A percentile compares a stretch with the other conserved stretches of the same genome.
These are phyloP conservation scores for Camellia japonica DNA, from an alignment of 148 eudicot species.

Conservation along the genomic window DNA sequence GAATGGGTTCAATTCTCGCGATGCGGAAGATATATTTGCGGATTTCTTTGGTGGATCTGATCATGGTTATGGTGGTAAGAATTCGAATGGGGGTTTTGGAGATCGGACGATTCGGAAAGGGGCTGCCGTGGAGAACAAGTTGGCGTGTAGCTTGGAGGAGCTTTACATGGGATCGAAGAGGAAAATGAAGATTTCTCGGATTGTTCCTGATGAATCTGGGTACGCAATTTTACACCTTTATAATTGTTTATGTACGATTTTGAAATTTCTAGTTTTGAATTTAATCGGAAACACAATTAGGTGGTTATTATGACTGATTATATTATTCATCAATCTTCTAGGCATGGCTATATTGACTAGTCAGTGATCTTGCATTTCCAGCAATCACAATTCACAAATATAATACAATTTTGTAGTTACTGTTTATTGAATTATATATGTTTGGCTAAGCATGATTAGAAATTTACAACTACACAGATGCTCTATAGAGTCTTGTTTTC, in stretches of 20 bases:
- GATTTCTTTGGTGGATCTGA: constrained; percentile 54
- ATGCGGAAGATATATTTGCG: constrained; percentile 48
- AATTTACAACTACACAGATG: too few relatives aligned
- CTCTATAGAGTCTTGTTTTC: too few relatives aligned
- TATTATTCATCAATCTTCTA: too few relatives aligned
- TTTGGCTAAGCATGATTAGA: too few relatives aligned
- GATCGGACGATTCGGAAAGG: constrained; percentile 26
- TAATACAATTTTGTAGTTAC: too few relatives aligned
- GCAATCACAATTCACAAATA: too few relatives aligned
- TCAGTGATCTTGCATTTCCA: too few relatives aligned
- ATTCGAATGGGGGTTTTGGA: neutral
- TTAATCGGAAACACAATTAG: neutral
- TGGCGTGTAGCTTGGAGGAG: constrained; percentile 86
- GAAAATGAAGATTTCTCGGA: constrained; percentile 79
- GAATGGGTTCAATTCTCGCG: constrained; percentile 24
- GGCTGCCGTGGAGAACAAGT: constrained; percentile 54
- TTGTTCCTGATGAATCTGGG: constrained; percentile 42
- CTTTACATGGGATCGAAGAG: constrained; percentile 73
- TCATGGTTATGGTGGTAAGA: constrained; percentile 8
- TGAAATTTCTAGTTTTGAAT: neutral
- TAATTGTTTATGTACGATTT: neutral
- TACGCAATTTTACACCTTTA: neutral
- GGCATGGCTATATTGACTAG: too few relatives aligned
- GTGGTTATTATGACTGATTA: too few relatives aligned
- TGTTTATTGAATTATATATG: too few relatives aligned